phyloP scores from a whole-genome alignment of 139 green algal genomes.

The Spirogloea muscicola region DNA sequence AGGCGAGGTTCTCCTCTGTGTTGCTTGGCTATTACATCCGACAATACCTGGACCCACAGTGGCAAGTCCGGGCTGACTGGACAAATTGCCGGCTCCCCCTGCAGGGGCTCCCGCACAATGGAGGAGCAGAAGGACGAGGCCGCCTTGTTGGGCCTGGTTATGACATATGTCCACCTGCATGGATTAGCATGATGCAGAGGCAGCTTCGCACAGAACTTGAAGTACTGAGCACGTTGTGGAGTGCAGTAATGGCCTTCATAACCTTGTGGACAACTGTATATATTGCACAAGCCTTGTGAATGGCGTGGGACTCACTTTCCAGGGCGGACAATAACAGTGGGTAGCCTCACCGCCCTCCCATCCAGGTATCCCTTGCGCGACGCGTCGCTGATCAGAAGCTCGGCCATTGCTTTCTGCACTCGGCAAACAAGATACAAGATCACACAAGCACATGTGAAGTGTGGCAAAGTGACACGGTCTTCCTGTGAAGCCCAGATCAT shows the following conservation, averaged over 20 bases:
- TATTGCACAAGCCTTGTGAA: background rate
- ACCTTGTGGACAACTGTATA: background rate
- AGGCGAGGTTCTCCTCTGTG: too few relatives aligned
- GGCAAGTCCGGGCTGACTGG: slow-evolving; percentile 1
- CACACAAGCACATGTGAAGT: too few relatives aligned
- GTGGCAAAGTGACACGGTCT: background rate
- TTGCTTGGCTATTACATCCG: too few relatives aligned
- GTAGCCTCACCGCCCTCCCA: slow-evolving; percentile 7
- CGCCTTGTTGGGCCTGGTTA: slow-evolving; percentile 21
- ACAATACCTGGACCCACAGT: slow-evolving; percentile 38
- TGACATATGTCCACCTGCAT: background rate
- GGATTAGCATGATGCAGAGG: background rate
- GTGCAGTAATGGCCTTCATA: background rate
- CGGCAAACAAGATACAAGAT: too few relatives aligned
- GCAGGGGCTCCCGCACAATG: slow-evolving; percentile 29
- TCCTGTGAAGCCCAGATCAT: too few relatives aligned
- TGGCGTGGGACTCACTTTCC: slow-evolving; percentile 5
- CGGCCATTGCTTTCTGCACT: slow-evolving; percentile 29
- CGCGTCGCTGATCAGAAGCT: slow-evolving; percentile 32
- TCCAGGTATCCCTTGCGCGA: slow-evolving; percentile 20
- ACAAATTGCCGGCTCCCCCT: slow-evolving; percentile 14
- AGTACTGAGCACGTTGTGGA: background rate
- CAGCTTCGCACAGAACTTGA: background rate
- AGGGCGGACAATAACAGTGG: slow-evolving; percentile 29
- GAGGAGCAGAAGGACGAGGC: slow-evolving; percentile 27